Evolutionary conservation across 345 rosid species (phyloP).

Genomic region (Erucastrum elatum): DNA sequence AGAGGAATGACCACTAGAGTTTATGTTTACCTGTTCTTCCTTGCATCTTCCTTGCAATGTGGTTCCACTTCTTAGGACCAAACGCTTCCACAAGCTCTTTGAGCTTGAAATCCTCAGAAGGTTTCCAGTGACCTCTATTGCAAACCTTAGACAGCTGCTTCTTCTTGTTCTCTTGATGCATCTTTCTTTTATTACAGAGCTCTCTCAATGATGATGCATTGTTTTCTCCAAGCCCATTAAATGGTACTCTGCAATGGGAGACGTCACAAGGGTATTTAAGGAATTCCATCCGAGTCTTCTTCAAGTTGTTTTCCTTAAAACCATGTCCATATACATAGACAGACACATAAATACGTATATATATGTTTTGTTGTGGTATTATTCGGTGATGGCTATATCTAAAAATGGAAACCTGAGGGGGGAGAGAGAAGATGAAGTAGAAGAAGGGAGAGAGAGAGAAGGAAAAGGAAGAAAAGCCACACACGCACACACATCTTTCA

Average conservation of each 20-base stretch:
- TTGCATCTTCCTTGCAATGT: constrained; percentile 66
- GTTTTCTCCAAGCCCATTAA: constrained; percentile 27
- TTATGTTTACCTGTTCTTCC: constrained; percentile 73
- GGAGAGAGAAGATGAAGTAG: constrained; percentile 9
- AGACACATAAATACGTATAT: background rate
- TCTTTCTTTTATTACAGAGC: constrained; percentile 11
- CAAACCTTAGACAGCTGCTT: constrained; percentile 9
- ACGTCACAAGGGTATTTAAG: constrained; percentile 22
- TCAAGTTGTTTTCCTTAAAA: constrained; percentile 3
- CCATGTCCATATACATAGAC: constrained; percentile 16
- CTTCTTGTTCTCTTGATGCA: constrained; percentile 18
- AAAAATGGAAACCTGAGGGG: constrained; percentile 24
- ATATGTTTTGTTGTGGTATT: background rate
- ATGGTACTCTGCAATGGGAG: constrained; percentile 13
- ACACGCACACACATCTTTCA: constrained; percentile 35
- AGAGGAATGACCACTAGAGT: background rate
- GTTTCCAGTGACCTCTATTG: constrained; percentile 33
- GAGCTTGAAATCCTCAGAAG: constrained; percentile 29
- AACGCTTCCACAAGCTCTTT: constrained; percentile 61
- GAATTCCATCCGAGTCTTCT: constrained; percentile 19
- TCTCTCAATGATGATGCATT: constrained; percentile 14
- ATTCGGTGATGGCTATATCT: background rate
- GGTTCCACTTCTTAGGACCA: constrained; percentile 90
- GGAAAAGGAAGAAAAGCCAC: constrained; percentile 7
- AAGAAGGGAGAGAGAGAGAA: background rate